These are phyloP conservation scores for Thelonectria blattea DNA, from an alignment of 2,329 filamentous ascomycete genomes.

Conservation along the genomic window DNA sequence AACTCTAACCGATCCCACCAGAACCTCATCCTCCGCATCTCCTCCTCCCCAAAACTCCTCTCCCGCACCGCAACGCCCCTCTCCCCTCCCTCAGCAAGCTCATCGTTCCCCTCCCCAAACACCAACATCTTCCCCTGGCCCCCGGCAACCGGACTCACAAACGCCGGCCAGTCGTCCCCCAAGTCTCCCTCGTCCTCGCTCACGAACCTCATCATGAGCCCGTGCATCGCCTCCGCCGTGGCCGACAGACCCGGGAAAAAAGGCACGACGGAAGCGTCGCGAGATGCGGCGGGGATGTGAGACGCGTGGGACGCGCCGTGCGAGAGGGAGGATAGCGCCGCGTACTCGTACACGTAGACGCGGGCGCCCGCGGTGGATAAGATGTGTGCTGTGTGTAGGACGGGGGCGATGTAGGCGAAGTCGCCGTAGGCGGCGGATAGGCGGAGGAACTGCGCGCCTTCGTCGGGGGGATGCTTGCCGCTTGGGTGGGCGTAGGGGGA, in stretches of 20 bases:
- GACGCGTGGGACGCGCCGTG: conserved; percentile 56
- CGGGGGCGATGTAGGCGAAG: conserved; percentile 69
- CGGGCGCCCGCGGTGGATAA: conserved; percentile 39
- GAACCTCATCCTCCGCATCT: conserved; percentile 59
- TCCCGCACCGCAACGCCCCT: conserved; percentile 53
- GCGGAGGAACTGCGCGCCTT: conserved; percentile 63
- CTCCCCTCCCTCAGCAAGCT: conserved; percentile 49
- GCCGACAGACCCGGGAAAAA: conserved; percentile 45
- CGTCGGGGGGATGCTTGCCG: conserved; percentile 29
- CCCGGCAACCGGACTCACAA: conserved; percentile 43
- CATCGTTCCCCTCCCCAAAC: conserved; percentile 67
- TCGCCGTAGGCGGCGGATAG: conserved; percentile 67
- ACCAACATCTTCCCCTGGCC: conserved; percentile 53
- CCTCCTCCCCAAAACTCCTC: conserved; percentile 49
- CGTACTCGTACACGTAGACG: conserved; percentile 66
- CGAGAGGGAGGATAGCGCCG: conserved; percentile 48
- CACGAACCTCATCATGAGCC: conserved; percentile 47
- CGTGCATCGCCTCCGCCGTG: conserved; percentile 51
- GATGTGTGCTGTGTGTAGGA: conserved; percentile 63
- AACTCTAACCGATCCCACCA: conserved; percentile 63
- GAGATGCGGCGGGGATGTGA: conserved; percentile 51
- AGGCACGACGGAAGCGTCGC: conserved; percentile 47
- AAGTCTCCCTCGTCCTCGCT: conserved; percentile 40
- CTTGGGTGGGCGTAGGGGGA: conserved; percentile 48
- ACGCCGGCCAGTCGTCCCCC: conserved; percentile 49